Percentiles rank a stretch among this genome's conserved stretches.
phyloP scores from a whole-genome alignment of 371 early-diverging fungal species.

The Syncephalastrum contaminatum region DNA sequence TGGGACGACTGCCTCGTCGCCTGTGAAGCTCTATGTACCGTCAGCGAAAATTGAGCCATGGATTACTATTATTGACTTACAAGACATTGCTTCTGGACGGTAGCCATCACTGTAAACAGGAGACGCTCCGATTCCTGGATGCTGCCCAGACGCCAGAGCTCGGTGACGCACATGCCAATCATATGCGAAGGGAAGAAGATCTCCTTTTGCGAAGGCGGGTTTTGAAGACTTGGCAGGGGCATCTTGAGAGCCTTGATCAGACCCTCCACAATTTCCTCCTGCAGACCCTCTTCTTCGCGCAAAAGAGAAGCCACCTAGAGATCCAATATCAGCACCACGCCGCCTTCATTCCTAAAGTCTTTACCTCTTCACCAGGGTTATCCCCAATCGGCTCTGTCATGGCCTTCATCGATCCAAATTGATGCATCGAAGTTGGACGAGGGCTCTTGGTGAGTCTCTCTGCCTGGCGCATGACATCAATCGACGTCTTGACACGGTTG shows the following conservation, averaged over 20 bases:
- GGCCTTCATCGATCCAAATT: conserved; percentile 21
- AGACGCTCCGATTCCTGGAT: conserved; percentile 78
- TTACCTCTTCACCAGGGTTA: conserved; percentile 51
- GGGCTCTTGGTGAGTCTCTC: conserved; percentile 34
- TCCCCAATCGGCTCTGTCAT: conserved; percentile 32
- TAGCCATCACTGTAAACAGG: conserved; percentile 82
- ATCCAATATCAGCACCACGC: not conserved
- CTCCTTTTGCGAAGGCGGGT: conserved; percentile 79
- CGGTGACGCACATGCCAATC: conserved; percentile 79
- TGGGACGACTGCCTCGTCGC: conserved; percentile 61
- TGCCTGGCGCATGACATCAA: conserved; percentile 37
- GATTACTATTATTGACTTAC: conserved; percentile 23
- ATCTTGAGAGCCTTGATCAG: conserved; percentile 85
- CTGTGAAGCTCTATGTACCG: conserved; percentile 26
- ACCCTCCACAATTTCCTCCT: conserved; percentile 86
- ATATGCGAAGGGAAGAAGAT: conserved; percentile 92
- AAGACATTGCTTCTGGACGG: conserved; percentile 76
- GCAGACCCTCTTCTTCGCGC: conserved; percentile 73
- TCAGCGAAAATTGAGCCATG: not conserved
- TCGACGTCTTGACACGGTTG: conserved; percentile 35
- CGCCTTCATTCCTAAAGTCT: not conserved
- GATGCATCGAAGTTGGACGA: conserved; percentile 44
- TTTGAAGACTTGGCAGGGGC: conserved; percentile 83
- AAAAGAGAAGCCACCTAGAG: conserved; percentile 51
- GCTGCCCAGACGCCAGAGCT: conserved; percentile 81